Evolutionary conservation across 495 filamentous ascomycete species (phyloP), one percentile per base, ranked within the genome.

Genomic region (Paragyromitra xinjiangensis): DNA sequence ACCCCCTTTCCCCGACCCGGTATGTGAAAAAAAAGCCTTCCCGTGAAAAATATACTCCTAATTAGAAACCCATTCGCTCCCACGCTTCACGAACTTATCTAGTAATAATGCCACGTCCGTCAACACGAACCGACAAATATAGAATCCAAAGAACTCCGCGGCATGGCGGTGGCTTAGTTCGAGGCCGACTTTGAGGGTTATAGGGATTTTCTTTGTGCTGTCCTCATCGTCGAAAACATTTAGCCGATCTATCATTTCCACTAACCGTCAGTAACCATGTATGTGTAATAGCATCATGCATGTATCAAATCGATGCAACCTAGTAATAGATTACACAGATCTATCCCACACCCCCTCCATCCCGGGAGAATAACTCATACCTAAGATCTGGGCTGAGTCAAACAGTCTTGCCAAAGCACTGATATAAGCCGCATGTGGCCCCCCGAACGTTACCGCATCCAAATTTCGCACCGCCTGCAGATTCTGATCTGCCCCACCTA

Each of bases 71-170:
- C 94, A 98, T 85, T 99, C 95, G 78, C 90, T 96, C 44, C 95
- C 93, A 73, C 95, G 89, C 87, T 98, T 98, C 82, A 99, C 90
- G 81, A 95, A 98, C 84, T 98, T 99, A 84, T 99, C 95, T 81
- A 98, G 86, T 86, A 99, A 88, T 83, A 97, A 81, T 51, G 90
- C 87, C 73, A 99, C 85, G 84, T 99, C 95, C 7, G 91, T 86
- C 59, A 98, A 84, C 39, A 93, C 94, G 82, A 98, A 99, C 16
- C 96, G 92, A 83, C 95, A 98, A 19, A 99, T 87, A 82, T 94
- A 98, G 84, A 99, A 97, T 39, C 91, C 94, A 83, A 99, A 99
- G 85, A 99, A 99, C 81, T 98, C 95, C 40, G 96, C 93, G 9
- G 95, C 96, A 84, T 98, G 95, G 22, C 94, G 89, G 39, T 93